A percentile compares a stretch with the other conserved stretches of the same genome.
phyloP scores from a whole-genome alignment of 2,329 filamentous ascomycete genomes.

The Sporothrix inflata region DNA sequence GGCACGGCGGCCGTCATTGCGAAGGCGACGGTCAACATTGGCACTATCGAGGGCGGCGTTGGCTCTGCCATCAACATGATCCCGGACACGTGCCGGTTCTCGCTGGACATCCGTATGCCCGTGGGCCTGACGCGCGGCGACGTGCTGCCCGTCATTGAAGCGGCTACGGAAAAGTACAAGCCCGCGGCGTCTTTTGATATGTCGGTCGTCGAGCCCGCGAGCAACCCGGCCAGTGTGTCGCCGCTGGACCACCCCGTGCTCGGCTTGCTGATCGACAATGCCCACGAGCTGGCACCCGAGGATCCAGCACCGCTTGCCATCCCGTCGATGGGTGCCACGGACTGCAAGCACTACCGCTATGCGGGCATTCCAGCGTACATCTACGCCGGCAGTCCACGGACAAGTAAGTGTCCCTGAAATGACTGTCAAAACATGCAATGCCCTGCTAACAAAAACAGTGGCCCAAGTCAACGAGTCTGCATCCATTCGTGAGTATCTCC shows the following conservation, averaged over 20 bases:
- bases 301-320: conserved; percentile 24
- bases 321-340: conserved; percentile 30
- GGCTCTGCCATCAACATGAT: conserved; percentile 30
- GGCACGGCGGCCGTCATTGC: conserved; percentile 25
- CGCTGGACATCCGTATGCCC: conserved; percentile 29
- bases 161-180: background rate
- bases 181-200: conserved; percentile 16
- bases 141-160: conserved; percentile 1
- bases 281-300: conserved; percentile 1
- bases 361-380: conserved; percentile 28
- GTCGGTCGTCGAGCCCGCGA: conserved; percentile 26
- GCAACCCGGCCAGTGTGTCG: conserved; percentile 30
- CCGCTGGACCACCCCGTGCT: conserved; percentile 21
- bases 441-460: conserved; percentile 17
- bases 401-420: background rate
- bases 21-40: conserved; percentile 30
- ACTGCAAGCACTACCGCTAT: conserved; percentile 32
- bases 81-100: conserved; percentile 17
- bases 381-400: conserved; percentile 27
- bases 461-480: conserved; percentile 32
- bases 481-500: conserved; percentile 28
- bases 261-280: conserved; percentile 23
- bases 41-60: conserved; percentile 27
- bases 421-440: background rate
- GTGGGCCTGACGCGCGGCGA: conserved; percentile 22